These are phyloP conservation scores for Epichloe amarillans DNA, from an alignment of 2,329 filamentous ascomycete genomes.

Conservation along the genomic window DNA sequence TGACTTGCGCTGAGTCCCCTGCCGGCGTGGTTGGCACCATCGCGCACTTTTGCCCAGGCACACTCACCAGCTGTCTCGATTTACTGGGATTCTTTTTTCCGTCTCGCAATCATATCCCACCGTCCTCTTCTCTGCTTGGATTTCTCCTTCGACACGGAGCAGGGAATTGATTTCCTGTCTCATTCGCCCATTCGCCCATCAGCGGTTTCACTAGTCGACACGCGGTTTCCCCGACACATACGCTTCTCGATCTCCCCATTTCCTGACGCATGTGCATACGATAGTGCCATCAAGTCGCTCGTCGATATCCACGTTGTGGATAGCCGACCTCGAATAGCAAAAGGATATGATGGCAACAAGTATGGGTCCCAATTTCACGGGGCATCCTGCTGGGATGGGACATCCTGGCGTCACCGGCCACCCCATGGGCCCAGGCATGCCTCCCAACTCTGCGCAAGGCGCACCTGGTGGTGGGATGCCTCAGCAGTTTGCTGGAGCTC, in stretches of 20 bases:
- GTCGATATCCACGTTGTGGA: constrained; percentile 50
- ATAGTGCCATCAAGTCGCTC: constrained; percentile 27
- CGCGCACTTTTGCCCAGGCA: neutral
- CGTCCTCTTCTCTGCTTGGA: neutral
- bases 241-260: neutral
- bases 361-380: constrained; percentile 48
- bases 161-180: neutral
- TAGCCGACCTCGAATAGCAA: constrained; percentile 28
- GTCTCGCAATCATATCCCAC: neutral
- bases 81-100: neutral
- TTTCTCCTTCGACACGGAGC: neutral
- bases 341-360: constrained; percentile 54
- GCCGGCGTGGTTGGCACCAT: constrained; percentile 4
- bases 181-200: neutral
- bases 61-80: constrained; percentile 2
- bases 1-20: constrained; percentile 1
- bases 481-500: constrained; percentile 48
- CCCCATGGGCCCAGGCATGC: constrained; percentile 48
- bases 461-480: constrained; percentile 49
- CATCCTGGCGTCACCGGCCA: constrained; percentile 57
- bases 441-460: constrained; percentile 56
- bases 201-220: neutral
- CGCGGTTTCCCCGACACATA: neutral
- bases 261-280: constrained; percentile 29
- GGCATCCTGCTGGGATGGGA: constrained; percentile 58